Base-by-base conservation (phyloP, 768 basidiomycete genomes). In the Pholiota molesta region DNA sequence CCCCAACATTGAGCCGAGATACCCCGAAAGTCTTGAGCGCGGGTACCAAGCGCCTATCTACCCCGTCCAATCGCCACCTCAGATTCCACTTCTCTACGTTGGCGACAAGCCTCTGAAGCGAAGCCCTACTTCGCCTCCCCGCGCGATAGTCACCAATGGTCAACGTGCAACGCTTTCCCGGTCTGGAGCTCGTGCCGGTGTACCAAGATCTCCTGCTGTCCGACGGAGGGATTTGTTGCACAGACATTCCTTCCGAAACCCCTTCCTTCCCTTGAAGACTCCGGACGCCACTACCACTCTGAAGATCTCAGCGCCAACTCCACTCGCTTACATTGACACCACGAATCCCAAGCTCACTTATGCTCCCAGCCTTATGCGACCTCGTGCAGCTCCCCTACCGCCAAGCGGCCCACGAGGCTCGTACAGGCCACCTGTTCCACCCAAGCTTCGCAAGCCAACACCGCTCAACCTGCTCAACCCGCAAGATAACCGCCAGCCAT, bases 251-350 rank as follows among this genome's bases (percentile, higher is more conserved):
- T 73, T 74, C 61, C 74, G 74, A 49, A 71, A 78, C 65, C 78
- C 78, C 10, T 77, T 79, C 69, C 73, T 79, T 37, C 78, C 78
- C 40, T 63, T 77, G 21, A 73, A 74, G 55, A 72, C 71, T 44
- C 64, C 71, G 21, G 75, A 75, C 42, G 60, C 67, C 33, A 37
- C 35, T 16, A 16, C 68, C 61, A 42, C 54, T 11, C 35, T 67
- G 35, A 64, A 61, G 51, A 67, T 68, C 28, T 66, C 70, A 29
- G 66, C 65, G 33, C 69, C 70, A 16, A 66, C 59, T 19, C 59
- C 67, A n/a, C 63, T 63, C 23, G 57, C 53, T 17, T 58, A 58
- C 45, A 62, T 57, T 26, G 66, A 60, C 35, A 47, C 57, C 11
- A 62, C 68, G 3, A 64, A 69, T 49, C 65, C 65, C 53, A 66